Base-by-base conservation (phyloP, 1,284 basidiomycete genomes). In the Leccinum fallax region DNA sequence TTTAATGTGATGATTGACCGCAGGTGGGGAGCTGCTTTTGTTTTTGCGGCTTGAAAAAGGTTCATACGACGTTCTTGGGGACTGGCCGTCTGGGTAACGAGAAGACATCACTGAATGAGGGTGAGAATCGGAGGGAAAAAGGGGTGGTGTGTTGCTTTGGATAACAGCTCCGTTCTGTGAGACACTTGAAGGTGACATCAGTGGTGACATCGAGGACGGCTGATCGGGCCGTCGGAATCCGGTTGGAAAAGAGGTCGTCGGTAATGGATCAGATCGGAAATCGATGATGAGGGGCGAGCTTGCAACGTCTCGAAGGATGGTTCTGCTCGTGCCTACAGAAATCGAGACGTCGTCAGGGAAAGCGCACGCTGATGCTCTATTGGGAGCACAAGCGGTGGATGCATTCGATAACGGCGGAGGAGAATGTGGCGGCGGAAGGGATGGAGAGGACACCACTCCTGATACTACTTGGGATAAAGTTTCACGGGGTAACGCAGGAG, bases 1-100 rank as follows among this genome's bases (percentile, higher is more conserved):
- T 46, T 68, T 70, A n/a, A 60, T 59, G 38, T 53, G 49, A 55
- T 61, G 48, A 46, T 58, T 55, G 9, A 57, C 48, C 34, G 46
- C 19, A 57, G 59, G 63, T 26, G 60, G 54, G 6, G 53, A 48
- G n/a, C n/a, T 46, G 16, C 8, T 30, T 16, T 36, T 26, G 30
- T 34, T 38, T 48, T 53, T 34, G 19, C 11, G 52, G 58, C 38
- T 21, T 11, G 49, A 26, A 49, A 32, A 53, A 55, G 51, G 7
- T 34, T 55, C 40, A 19, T n/a, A 56, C 24, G 51, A 55, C 24
- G n/a, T n/a, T 19, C 56, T 46, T 13, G 26, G 54, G 48, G 32
- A 38, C 26, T 55, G 57, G 15, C 26, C 28, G n/a, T 54, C 49
- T 13, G 46, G 21, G 9, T 53, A 55, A 38, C 43, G 34, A 48